Conservation (phyloP, 306 rosid species). For the Sindora glabra region DNA sequence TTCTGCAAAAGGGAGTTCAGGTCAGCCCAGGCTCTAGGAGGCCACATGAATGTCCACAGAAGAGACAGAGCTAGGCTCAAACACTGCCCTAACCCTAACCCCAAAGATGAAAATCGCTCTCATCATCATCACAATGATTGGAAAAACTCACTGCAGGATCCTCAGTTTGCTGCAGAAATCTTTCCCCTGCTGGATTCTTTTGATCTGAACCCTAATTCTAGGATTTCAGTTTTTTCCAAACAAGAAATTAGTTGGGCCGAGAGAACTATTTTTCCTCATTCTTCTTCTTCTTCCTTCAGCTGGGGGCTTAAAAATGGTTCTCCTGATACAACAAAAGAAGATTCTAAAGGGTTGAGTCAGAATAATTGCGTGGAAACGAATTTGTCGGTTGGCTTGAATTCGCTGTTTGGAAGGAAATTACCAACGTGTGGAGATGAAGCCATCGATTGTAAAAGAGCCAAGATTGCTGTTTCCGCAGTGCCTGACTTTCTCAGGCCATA, state of each 20-base stretch:
- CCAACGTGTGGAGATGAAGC: conserved; percentile 9
- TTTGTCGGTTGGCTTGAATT: conserved; percentile 21
- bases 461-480: conserved; percentile 1
- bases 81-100: too few species aligned
- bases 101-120: too few species aligned
- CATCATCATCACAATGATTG: too few species aligned
- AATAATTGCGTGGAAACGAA: conserved; percentile 20
- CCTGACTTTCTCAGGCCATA: not conserved
- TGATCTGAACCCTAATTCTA: not conserved
- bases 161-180: not conserved
- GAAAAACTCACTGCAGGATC: too few species aligned
- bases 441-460: conserved; percentile 15
- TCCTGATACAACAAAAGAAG: not conserved
- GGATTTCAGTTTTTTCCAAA: not conserved
- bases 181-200: not conserved
- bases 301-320: not conserved
- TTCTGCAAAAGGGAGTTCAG: too few species aligned
- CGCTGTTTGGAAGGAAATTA: conserved; percentile 10
- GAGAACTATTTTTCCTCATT: not conserved
- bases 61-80: too few species aligned
- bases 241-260: not conserved
- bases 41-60: too few species aligned
- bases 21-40: too few species aligned
- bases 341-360: not conserved
- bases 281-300: not conserved